These are phyloP conservation scores for Stagonosporopsis rhizophila DNA, from an alignment of 2,329 filamentous ascomycete species.

Conservation along the genomic window DNA sequence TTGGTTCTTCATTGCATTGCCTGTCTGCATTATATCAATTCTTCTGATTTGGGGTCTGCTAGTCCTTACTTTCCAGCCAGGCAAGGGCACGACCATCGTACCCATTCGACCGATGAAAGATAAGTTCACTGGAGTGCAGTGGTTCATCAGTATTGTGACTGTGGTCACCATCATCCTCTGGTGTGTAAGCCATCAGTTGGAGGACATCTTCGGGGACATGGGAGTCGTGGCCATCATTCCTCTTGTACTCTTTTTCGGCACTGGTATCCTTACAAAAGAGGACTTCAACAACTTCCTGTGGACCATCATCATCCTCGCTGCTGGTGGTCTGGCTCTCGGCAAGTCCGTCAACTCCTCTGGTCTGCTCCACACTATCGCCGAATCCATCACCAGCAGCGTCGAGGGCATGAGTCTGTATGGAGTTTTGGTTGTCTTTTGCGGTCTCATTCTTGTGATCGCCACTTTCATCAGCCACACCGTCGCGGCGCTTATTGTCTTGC, in stretches of 20 bases:
- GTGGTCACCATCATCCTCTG: slow-evolving; percentile 85
- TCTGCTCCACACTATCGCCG: slow-evolving; percentile 85
- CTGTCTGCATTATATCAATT: slow-evolving; percentile 89
- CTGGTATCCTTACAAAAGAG: slow-evolving; percentile 94
- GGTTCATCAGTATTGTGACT: slow-evolving; percentile 88
- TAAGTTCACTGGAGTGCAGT: slow-evolving; percentile 85
- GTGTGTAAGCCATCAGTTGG: slow-evolving; percentile 90
- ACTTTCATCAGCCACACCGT: slow-evolving; percentile 99
- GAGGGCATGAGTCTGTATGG: slow-evolving; percentile 83
- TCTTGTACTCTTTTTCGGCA: slow-evolving; percentile 94
- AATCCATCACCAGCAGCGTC: slow-evolving; percentile 75
- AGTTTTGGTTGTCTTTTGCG: slow-evolving; percentile 84
- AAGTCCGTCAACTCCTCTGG: slow-evolving; percentile 95
- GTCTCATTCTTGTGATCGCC: slow-evolving; percentile 86
- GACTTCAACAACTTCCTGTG: slow-evolving; percentile 99
- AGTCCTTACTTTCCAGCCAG: slow-evolving; percentile 83
- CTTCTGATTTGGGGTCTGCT: slow-evolving; percentile 88
- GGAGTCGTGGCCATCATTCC: slow-evolving; percentile 97
- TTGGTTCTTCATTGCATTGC: slow-evolving; percentile 96
- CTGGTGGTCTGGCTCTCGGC: slow-evolving; percentile 88
- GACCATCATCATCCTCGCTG: slow-evolving; percentile 99
- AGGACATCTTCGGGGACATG: slow-evolving; percentile 93
- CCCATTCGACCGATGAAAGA: slow-evolving; percentile 91
- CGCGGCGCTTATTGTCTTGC: slow-evolving; percentile 91
- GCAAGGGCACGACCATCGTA: slow-evolving; percentile 84